Conservation (phyloP, 352 stramenopile species). For the Globisporangium echinulatum region DNA sequence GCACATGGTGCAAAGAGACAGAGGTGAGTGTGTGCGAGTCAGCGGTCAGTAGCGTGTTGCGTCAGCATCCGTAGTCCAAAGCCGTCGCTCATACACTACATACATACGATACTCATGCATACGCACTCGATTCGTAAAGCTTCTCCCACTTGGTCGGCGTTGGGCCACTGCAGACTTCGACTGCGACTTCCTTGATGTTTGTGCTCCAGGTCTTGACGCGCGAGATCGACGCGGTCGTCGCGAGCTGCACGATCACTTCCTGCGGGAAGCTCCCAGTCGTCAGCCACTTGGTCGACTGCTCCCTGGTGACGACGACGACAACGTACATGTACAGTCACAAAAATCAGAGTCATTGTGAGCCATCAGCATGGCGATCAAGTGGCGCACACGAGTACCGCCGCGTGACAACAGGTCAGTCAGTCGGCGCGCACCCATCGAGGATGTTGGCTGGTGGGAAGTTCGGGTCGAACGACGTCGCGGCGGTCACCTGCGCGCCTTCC, state of each 20-base stretch:
- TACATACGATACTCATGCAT: not conserved
- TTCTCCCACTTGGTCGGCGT: constrained; percentile 79
- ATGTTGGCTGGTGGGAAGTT: constrained; percentile 71
- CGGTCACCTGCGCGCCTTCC: constrained; percentile 75
- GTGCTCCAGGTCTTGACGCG: constrained; percentile 76
- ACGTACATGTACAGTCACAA: not conserved
- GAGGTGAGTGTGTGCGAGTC: not conserved
- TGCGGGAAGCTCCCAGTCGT: constrained; percentile 80
- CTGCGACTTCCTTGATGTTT: constrained; percentile 63
- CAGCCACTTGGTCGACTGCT: constrained; percentile 73
- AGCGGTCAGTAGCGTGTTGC: no score
- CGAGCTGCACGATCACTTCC: constrained; percentile 74
- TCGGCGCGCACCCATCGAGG: constrained; percentile 52
- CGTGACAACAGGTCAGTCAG: not conserved
- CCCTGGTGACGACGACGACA: constrained; percentile 21
- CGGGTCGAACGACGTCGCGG: constrained; percentile 68
- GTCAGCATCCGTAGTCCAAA: no score
- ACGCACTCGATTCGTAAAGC: constrained; percentile 64
- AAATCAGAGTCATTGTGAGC: no score
- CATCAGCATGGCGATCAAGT: no score
- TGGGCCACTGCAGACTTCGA: constrained; percentile 62
- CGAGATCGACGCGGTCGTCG: constrained; percentile 69
- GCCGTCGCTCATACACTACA: not conserved
- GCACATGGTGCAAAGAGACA: not conserved
- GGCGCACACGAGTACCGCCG: no score